Evolutionary conservation across 2,329 filamentous ascomycete species (phyloP).

Genomic region (Fusarium domesticum): DNA sequence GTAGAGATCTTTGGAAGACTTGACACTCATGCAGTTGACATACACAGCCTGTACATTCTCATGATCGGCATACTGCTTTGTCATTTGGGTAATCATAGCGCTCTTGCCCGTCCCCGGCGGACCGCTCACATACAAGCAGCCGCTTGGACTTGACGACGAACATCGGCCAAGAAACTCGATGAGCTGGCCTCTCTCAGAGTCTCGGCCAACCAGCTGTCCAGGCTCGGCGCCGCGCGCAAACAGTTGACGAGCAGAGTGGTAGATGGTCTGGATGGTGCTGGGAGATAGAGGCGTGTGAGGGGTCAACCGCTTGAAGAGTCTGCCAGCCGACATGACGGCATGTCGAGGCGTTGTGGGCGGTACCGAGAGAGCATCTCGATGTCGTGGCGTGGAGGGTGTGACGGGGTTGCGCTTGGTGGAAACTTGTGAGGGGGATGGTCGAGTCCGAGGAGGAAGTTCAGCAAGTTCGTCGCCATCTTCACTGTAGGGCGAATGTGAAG

Average conservation of each 20-base stretch:
- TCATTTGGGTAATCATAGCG: slow-evolving; percentile 82
- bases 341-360: slow-evolving; percentile 79
- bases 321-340: slow-evolving; percentile 73
- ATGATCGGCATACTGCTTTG: slow-evolving; percentile 53
- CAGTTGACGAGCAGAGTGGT: slow-evolving; percentile 80
- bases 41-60: slow-evolving; percentile 66
- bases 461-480: slow-evolving; percentile 43
- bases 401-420: slow-evolving; percentile 48
- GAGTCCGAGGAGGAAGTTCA: slow-evolving; percentile 32
- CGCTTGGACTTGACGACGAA: slow-evolving; percentile 58
- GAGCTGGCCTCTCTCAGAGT: slow-evolving; percentile 64
- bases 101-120: slow-evolving; percentile 97
- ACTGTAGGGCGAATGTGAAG: slow-evolving; percentile 33
- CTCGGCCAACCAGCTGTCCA: slow-evolving; percentile 73
- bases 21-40: slow-evolving; percentile 97
- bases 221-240: slow-evolving; percentile 79
- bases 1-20: slow-evolving; percentile 82
- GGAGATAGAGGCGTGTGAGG: slow-evolving; percentile 73
- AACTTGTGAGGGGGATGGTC: slow-evolving; percentile 31
- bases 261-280: slow-evolving; percentile 68
- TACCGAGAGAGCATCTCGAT: slow-evolving; percentile 72
- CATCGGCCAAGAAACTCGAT: slow-evolving; percentile 65
- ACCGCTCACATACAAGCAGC: slow-evolving; percentile 92
- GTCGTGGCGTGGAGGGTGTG: slow-evolving; percentile 71
- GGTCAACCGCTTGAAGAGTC: slow-evolving; percentile 72